phyloP scores from a whole-genome alignment of 2,329 filamentous ascomycete species.

The Thermoascus crustaceus region DNA sequence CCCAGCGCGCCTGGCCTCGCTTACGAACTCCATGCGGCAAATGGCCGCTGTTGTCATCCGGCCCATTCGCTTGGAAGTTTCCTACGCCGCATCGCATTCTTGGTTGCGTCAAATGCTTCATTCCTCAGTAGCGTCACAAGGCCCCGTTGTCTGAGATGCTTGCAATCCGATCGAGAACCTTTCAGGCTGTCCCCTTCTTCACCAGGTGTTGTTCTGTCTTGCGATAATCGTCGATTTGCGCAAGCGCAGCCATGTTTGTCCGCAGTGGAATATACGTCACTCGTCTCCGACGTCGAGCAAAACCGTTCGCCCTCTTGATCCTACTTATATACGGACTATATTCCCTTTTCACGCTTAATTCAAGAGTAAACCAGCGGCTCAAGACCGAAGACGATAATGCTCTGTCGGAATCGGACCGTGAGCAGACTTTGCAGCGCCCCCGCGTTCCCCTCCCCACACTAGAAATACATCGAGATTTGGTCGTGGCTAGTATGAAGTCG shows the following conservation, averaged over 20 bases:
- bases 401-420: background rate
- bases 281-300: constrained; percentile 26
- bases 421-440: background rate
- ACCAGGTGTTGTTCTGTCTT: background rate
- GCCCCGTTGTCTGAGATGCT: too few relatives aligned
- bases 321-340: constrained; percentile 25
- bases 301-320: constrained; percentile 27
- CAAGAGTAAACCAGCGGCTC: background rate
- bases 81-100: too few relatives aligned
- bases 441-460: constrained; percentile 3
- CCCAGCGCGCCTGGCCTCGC: too few relatives aligned
- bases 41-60: too few relatives aligned
- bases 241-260: constrained; percentile 21
- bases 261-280: constrained; percentile 25
- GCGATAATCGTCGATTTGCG: background rate
- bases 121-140: too few relatives aligned
- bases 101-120: too few relatives aligned
- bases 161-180: too few relatives aligned
- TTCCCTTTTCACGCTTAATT: constrained; percentile 23
- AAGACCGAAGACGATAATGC: background rate
- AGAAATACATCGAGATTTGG: constrained; percentile 21
- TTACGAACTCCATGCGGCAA: too few relatives aligned
- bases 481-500: constrained; percentile 32
- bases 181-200: background rate
- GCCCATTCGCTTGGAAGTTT: too few relatives aligned